Evolutionary conservation across 1,139 yeast genomes (phyloP).

Genomic region (Zygosaccharomyces pseudobailii): DNA sequence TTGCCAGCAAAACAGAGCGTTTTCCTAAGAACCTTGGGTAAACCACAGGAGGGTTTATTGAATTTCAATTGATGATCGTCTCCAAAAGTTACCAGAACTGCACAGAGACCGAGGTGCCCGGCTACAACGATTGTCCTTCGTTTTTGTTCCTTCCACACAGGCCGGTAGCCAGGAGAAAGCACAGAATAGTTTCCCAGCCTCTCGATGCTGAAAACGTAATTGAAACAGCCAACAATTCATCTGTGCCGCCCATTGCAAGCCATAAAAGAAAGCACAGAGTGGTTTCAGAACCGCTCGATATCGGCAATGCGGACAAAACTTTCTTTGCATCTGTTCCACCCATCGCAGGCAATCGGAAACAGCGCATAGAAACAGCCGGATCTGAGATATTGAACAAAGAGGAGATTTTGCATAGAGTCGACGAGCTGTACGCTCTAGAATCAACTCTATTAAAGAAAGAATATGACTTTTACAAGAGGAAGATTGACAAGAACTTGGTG

Average conservation of each 20-base stretch:
- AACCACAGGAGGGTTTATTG: background rate
- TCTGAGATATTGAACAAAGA: conserved; percentile 10
- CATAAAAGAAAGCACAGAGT: background rate
- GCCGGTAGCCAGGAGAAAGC: conserved; percentile 9
- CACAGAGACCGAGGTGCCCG: conserved; percentile 33
- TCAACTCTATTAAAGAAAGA: conserved; percentile 24
- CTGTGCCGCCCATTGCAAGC: conserved; percentile 1
- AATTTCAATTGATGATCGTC: conserved; percentile 1
- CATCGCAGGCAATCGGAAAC: background rate
- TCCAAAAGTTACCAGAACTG: conserved; percentile 33
- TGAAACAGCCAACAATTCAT: background rate
- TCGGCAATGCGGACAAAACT: background rate
- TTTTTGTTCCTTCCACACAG: conserved; percentile 26
- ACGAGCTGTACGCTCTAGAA: conserved; percentile 12
- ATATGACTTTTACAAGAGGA: conserved; percentile 26
- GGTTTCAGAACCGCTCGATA: conserved; percentile 11
- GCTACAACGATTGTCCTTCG: conserved; percentile 36
- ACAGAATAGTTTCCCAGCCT: conserved; percentile 7
- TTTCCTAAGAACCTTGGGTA: background rate
- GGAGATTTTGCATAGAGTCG: conserved; percentile 19
- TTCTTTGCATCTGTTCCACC: conserved; percentile 4
- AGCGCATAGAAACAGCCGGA: background rate
- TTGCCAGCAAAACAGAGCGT: background rate
- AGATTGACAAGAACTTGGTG: conserved; percentile 22
- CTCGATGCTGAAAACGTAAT: conserved; percentile 20